Percentiles rank a stretch among this genome's conserved stretches.
phyloP scores from a whole-genome alignment of 2,329 filamentous ascomycete species.

The Thelonectria blattea region DNA sequence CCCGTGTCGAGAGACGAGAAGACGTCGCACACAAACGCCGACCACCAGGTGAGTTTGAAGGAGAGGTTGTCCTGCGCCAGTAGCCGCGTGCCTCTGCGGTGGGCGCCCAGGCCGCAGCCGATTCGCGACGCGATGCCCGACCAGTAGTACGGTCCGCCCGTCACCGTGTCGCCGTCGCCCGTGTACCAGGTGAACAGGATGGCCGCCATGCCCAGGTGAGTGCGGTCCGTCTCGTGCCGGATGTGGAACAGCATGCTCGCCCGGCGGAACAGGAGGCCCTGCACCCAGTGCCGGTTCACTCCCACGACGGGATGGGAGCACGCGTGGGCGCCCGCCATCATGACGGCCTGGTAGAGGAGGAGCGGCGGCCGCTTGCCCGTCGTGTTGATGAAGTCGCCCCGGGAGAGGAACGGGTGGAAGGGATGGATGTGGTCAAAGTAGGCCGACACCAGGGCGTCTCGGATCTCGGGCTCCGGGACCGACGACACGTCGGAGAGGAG shows the following conservation, averaged over 20 bases:
- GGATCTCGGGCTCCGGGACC: conserved; percentile 30
- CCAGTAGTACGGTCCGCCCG: conserved; percentile 34
- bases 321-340: conserved; percentile 35
- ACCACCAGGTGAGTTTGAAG: conserved; percentile 33
- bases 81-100: conserved; percentile 24
- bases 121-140: conserved; percentile 31
- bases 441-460: conserved; percentile 28
- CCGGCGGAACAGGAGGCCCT: conserved; percentile 31
- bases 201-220: conserved; percentile 30
- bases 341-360: conserved; percentile 27
- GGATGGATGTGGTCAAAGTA: conserved; percentile 37
- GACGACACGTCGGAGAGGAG: conserved; percentile 31
- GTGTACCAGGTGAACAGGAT: conserved; percentile 32
- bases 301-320: conserved; percentile 32
- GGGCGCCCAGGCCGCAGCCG: conserved; percentile 29
- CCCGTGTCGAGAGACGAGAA: conserved; percentile 30
- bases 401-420: conserved; percentile 30
- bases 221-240: conserved; percentile 32
- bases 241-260: conserved; percentile 36
- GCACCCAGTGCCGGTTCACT: conserved; percentile 31
- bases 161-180: conserved; percentile 30
- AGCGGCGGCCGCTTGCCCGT: conserved; percentile 30
- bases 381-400: conserved; percentile 30
- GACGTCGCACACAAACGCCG: conserved; percentile 30
- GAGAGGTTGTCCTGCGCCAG: conserved; percentile 26